Base-by-base conservation (phyloP, 2,329 filamentous ascomycete genomes). In the Exophiala spinifera region DNA sequence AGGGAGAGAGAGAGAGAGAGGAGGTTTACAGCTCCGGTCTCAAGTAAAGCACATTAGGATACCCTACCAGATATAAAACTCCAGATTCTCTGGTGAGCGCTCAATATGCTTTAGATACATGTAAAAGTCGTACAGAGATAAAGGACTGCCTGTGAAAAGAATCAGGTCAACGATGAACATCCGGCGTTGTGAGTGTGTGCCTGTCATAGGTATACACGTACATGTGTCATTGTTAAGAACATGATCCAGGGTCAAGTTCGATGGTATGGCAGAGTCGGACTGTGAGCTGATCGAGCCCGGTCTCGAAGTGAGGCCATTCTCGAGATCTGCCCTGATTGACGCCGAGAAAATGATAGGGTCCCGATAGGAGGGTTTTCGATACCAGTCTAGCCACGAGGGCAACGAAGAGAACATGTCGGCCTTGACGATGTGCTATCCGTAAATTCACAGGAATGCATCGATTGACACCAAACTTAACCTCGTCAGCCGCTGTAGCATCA, bases 61-160 rank as follows among this genome's bases (percentile, higher is more conserved):
- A 36, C 11, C 56, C 42, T 51, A 59, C 56, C 56, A 59, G 21
- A 56, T 56, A 21, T 53, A 56, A 49, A 59, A 59, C 34, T 59
- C 56, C 21, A 59, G 33, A 47, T 59, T 59, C 54, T 59, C 56
- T 2, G 44, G 53, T 3, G 56, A 59, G 39, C 56, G 3, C 36
- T 59, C 56, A 42, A 59, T 59, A 46, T 59, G 56, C 46, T 59
- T 59, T 33, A 59, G 56, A 36, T 59, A 59, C 56, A 59, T 59
- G 49, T 59, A 59, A 49, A 59, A 59, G 36, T 59, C 56, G 34
- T 56, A 59, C 31, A 59, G 34, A 7, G 52, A 56, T 43, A 59
- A 46, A 4, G 56, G 56, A 39, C 56, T 59, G 45, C 56, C 56
- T 59, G 19, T 34, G 5, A 6, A 23, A 53, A 23, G 25, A 31